Evolutionary conservation across 306 rosid species (phyloP), one percentile per base, ranked within the genome.

Genomic region (Calophaca sinica): DNA sequence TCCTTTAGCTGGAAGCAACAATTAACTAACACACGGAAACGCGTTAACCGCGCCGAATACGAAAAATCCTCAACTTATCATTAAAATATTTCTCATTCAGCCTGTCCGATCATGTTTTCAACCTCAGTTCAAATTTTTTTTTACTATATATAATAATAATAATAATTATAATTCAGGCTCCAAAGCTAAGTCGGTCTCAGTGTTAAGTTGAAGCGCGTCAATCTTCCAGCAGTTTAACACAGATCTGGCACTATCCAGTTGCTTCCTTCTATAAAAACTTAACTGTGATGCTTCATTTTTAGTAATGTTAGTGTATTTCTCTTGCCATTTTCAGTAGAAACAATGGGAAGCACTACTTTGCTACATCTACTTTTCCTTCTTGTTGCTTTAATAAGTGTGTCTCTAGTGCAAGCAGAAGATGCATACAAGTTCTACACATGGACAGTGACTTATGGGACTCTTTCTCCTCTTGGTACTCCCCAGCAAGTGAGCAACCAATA

Each of bases 361-460:
- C 20, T 81, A 46, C 79, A 15, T 35, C 26, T 85, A 81, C 7
- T 88, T n/a, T 87, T 57, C 75, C 69, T 85, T 65, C 79, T 79
- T 71, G 14, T 87, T 42, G 85, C 86, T 44, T 65, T 88, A 72
- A 28, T 84, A 36, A 42, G 79, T 66, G 69, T 78, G 80, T 85
- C 64, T 68, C 65, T 76, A 49, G 98, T 90, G 73, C 75, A 83
- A 79, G 93, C 96, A 46, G 99, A 94, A 9, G 87, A 92, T 82
- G 92, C 90, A 28, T 93, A 93, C 28, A 87, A 77, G 79, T 91
- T 55, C 63, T 89, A 75, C 74, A 89, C 96, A 57, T 93, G 97
- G 98, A 94, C 91, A 3, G 97, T 94, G 14, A 89, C 98, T 46
- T 91, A 91, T 81, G 97, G 97, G 35, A 94, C 86, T 80, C 78